Evolutionary conservation across 805 yeast species (phyloP).

Genomic region (Sugiyamaella smithiae): DNA sequence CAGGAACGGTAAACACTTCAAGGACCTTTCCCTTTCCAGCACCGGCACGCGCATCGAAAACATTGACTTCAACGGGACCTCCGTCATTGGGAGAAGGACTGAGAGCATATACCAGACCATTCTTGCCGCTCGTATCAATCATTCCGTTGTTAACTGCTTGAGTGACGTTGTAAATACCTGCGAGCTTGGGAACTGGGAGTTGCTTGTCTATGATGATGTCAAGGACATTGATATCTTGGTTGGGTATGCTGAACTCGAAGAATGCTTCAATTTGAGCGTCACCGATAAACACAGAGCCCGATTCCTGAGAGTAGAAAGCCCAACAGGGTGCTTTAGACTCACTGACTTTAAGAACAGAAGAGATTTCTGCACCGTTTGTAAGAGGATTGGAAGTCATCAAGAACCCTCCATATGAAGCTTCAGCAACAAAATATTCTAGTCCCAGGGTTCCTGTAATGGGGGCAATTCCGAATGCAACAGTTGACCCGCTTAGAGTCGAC

Average conservation of each 20-base stretch:
- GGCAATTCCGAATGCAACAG: conserved; percentile 2
- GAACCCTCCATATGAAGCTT: not conserved
- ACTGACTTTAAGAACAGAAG: not conserved
- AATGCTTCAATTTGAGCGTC: conserved; percentile 3
- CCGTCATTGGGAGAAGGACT: not conserved
- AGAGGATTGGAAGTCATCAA: not conserved
- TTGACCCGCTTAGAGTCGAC: not conserved
- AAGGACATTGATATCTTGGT: not conserved
- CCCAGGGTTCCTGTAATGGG: not conserved
- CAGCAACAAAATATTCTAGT: not conserved
- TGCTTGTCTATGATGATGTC: not conserved
- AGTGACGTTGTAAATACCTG: not conserved
- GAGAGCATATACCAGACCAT: not conserved
- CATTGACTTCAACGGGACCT: conserved; percentile 2
- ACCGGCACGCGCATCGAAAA: not conserved
- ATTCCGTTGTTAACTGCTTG: not conserved
- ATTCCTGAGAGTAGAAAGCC: conserved; percentile 4
- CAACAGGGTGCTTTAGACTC: conserved; percentile 6
- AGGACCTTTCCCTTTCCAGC: not conserved
- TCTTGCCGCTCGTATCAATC: not conserved
- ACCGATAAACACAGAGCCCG: conserved; percentile 6
- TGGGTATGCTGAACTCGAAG: not conserved
- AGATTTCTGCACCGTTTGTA: not conserved
- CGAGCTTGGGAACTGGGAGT: conserved; percentile 4
- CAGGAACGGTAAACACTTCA: not conserved